Evolutionary conservation across 345 rosid species (phyloP).

Genomic region (Gossypium bickii): DNA sequence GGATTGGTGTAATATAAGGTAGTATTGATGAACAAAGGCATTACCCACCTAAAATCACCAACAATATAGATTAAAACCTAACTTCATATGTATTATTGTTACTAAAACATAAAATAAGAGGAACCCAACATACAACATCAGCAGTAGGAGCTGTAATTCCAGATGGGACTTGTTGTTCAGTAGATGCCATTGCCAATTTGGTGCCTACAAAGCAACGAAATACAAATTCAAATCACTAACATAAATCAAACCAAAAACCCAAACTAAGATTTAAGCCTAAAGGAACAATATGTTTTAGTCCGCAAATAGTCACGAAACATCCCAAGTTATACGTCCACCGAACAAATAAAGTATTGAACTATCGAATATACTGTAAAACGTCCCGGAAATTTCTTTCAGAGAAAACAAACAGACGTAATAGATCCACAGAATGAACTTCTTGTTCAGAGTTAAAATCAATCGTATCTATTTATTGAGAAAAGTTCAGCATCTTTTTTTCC

Average conservation of each 20-base stretch:
- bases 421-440: not conserved
- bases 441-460: not conserved
- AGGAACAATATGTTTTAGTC: not conserved
- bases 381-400: not conserved
- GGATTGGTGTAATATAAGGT: conserved; percentile 79
- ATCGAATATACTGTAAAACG: not conserved
- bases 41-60: conserved; percentile 60
- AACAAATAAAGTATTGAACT: not conserved
- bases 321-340: not conserved
- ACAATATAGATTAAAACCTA: not conserved
- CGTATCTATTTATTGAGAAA: not conserved
- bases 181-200: conserved; percentile 40
- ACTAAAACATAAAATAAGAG: not conserved
- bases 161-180: conserved; percentile 41
- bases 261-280: not conserved
- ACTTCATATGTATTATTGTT: not conserved
- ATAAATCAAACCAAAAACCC: not conserved
- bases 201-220: conserved; percentile 20
- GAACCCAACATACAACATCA: conserved; percentile 25
- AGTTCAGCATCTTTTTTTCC: not conserved
- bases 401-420: conserved; percentile 9
- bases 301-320: not conserved
- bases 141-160: conserved; percentile 35
- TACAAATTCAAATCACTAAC: not conserved
- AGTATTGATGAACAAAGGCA: conserved; percentile 95